Evolutionary conservation across 148 eudicot genomes (phyloP).

Genomic region (Amaranthus palmeri): DNA sequence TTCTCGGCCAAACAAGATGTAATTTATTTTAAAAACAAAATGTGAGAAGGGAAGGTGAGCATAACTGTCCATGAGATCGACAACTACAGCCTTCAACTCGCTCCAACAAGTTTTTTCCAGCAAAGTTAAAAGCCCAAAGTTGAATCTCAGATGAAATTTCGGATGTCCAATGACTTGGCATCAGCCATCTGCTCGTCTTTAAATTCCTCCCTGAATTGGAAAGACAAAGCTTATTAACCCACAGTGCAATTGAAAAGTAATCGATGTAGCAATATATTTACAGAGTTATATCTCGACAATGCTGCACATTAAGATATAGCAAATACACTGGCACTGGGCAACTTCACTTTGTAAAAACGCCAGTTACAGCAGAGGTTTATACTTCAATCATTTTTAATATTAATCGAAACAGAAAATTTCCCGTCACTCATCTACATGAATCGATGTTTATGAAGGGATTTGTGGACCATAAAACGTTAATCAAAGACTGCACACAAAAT

Average conservation of each 20-base stretch:
- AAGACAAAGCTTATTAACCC: neutral
- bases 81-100: conserved; percentile 14
- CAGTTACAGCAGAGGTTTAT: too few species aligned
- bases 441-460: too few species aligned
- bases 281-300: neutral
- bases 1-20: conserved; percentile 12
- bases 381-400: too few species aligned
- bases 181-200: conserved; percentile 83
- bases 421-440: too few species aligned
- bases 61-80: conserved; percentile 4
- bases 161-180: conserved; percentile 79
- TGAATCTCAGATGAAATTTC: conserved; percentile 65
- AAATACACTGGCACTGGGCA: neutral
- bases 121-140: conserved; percentile 14
- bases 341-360: neutral
- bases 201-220: conserved; percentile 76
- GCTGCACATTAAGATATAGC: too few species aligned
- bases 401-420: too few species aligned
- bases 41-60: neutral
- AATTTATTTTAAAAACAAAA: conserved; percentile 22
- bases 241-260: neutral
- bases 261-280: neutral
- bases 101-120: conserved; percentile 19
- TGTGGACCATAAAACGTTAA: neutral
- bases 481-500: neutral